Evolutionary conservation across 768 basidiomycete genomes (phyloP), one percentile per base, ranked within the genome.

Genomic region (Macrocybe gigantea): DNA sequence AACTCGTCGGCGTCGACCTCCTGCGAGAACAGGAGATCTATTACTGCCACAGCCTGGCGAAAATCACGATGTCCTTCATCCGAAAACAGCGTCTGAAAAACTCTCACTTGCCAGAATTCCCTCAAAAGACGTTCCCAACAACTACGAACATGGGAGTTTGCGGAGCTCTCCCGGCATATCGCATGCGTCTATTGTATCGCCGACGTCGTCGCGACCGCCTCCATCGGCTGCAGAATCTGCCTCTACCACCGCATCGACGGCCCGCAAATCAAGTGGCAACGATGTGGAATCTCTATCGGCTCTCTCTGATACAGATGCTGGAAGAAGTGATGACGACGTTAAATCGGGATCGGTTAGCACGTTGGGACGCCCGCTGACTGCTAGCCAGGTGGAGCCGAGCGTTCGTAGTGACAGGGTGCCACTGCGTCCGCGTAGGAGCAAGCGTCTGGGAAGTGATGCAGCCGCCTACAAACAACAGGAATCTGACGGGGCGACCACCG

Each of bases 21-120:
- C 62, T 84, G 41, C 76, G 79, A 9, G 82, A 85, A 51, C 72
- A 78, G 37, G 83, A 85, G 52, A 72, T 85, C 2, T 84, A 71
- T 56, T 87, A 84, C 56, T 85, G 8, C 80, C 81, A 0, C 64
- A 63, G 41, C 69, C 67, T 7, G 79, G 73, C 13, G 78, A 79
- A 53, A 69, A 72, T 33, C 53, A 13, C 10, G 9, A 44, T n/a
- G 30, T 13, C 42, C 42, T 44, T 60, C 49, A 51, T 55, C 6
- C 65, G 59, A 35, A 65, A 56, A 35, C 33, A 40, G 29, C 45
- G 45, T 38, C 50, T 15, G 54, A n/a, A 59, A 60, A 47, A 47
- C 56, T 39, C 41, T 49, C 32, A 45, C 58, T 14, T 49, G 57
- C 30, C 48, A 54, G 44, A 15, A 31, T 36, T 7, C 38, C 54